Evolutionary conservation across 192 early-diverging fungal species (phyloP).

Genomic region (Gamsiella multidivaricata): DNA sequence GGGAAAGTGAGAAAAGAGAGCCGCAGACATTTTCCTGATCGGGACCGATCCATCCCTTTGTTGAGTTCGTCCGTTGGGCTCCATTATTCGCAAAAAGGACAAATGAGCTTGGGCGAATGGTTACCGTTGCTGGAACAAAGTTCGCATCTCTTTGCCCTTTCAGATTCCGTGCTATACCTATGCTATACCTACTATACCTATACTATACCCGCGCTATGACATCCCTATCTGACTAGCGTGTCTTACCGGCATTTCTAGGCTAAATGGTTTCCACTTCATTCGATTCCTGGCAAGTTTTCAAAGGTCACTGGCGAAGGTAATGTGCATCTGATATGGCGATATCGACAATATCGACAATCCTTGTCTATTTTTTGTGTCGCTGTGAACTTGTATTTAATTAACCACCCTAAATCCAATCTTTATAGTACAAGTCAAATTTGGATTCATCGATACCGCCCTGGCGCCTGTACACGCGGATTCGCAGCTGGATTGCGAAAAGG

Average conservation of each 20-base stretch:
- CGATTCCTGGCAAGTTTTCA: constrained; percentile 44
- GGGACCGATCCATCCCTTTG: too few relatives aligned
- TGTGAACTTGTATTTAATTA: too few relatives aligned
- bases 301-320: constrained; percentile 51
- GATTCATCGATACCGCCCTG: constrained; percentile 37
- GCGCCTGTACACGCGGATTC: constrained; percentile 18
- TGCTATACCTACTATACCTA: too few relatives aligned
- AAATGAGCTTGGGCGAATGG: too few relatives aligned
- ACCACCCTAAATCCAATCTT: too few relatives aligned
- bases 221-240: neutral
- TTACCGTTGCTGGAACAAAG: too few relatives aligned
- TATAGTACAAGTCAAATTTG: constrained; percentile 41
- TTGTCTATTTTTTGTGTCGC: too few relatives aligned
- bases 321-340: neutral
- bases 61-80: too few relatives aligned
- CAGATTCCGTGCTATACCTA: too few relatives aligned
- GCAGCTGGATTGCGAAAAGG: constrained; percentile 8
- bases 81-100: too few relatives aligned
- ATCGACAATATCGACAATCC: neutral
- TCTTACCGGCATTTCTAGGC: constrained; percentile 9
- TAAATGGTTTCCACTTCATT: constrained; percentile 31
- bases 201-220: too few relatives aligned
- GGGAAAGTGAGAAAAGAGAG: neutral
- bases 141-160: too few relatives aligned
- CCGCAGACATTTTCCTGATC: neutral